Base-by-base conservation (phyloP, 2,329 filamentous ascomycete species). In the Didymella glomerata region DNA sequence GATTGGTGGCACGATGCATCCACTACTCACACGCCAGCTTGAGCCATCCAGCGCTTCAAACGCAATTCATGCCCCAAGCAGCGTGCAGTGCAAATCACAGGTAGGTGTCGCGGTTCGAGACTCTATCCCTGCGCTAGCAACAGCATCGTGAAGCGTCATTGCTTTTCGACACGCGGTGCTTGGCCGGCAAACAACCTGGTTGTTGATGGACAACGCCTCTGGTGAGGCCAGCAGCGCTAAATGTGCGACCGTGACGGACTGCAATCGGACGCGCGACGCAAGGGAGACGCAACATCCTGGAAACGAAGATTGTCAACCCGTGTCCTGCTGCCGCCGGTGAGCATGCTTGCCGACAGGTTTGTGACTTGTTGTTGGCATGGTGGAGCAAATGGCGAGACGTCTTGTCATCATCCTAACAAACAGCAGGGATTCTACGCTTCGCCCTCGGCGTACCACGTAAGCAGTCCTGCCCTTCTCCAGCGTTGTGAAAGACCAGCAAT, bases 151-250 rank as follows among this genome's bases (percentile, higher is more conserved):
- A 54, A 48, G 45, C 56, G 50, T 48, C 56, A 54, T 70, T 73
- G 69, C 73, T 74, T 72, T 68, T 71, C 59, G 58, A 69, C 56
- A 64, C 61, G 64, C 65, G 64, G 63, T 63, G 48, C 70, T 70
- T 67, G 66, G 48, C 44, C 48, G 48, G 45, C 55, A 45, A 53
- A 48, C 55, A 45, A 50, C 54, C 61, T 53, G 48, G 36, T 41
- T 46, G 42, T 48, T 60, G 62, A 60, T 60, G 61, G 54, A 47
- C 56, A 57, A 61, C 61, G 63, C 61, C 63, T 63, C 53, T 60
- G 50, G 30, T 62, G 57, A 64, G 62, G 58, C 63, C 64, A 53
- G 57, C 63, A 66, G 62, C 71, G 66, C 71, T 72, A 72, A 69
- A 62, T 60, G 70, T 74, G 72, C 65, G 68, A 74, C 68, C 58